Percentiles rank a stretch among this genome's conserved stretches.
These are phyloP conservation scores for Aegilops sharonensis DNA, from an alignment of 176 grass and related monocot genomes.

Conservation along the genomic window DNA sequence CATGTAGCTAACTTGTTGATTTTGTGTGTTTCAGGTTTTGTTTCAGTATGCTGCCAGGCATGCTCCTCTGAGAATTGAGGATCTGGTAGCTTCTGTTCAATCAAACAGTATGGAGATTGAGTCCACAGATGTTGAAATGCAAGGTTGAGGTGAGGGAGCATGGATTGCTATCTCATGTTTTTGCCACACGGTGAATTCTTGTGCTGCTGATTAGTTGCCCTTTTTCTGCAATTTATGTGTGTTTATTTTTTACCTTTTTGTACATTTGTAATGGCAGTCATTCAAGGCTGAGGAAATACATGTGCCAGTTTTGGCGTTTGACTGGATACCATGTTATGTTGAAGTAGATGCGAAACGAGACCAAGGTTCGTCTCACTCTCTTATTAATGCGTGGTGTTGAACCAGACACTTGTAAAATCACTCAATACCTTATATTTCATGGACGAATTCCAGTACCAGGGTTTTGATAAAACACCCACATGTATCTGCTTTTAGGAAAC, in stretches of 20 bases:
- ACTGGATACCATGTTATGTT: background rate
- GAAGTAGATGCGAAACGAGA: slow-evolving; percentile 12
- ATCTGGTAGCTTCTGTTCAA: slow-evolving; percentile 64
- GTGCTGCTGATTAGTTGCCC: background rate
- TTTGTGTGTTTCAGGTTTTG: slow-evolving; percentile 60
- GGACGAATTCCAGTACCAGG: background rate
- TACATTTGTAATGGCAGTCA: background rate
- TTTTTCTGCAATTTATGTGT: background rate
- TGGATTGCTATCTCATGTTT: background rate
- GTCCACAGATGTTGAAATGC: slow-evolving; percentile 84
- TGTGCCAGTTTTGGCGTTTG: slow-evolving; percentile 2
- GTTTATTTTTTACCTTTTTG: background rate
- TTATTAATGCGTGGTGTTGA: background rate
- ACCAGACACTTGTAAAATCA: background rate
- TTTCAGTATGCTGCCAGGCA: slow-evolving; percentile 91
- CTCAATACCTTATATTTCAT: background rate
- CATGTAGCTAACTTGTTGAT: background rate
- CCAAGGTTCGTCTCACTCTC: background rate
- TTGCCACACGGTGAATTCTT: background rate
- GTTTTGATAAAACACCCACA: background rate
- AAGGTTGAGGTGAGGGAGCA: slow-evolving; percentile 32
- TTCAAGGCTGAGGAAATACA: background rate
- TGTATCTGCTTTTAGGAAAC: background rate
- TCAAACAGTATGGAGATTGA: slow-evolving; percentile 50
- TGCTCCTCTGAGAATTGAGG: slow-evolving; percentile 73